Conservation (phyloP, 371 early-diverging fungal genomes). For the Saksenaea vasiformis region DNA sequence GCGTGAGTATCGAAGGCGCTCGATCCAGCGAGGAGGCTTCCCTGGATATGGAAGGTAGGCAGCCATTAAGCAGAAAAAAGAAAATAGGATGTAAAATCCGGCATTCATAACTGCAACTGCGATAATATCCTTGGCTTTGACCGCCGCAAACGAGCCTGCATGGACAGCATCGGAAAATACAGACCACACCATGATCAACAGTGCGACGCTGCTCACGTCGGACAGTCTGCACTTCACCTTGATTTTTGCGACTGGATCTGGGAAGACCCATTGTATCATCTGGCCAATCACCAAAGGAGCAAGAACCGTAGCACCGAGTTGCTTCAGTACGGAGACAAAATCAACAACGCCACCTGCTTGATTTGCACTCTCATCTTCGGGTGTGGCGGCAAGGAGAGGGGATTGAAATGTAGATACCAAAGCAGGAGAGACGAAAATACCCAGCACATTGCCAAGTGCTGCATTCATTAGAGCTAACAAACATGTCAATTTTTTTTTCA, state of each 20-base stretch:
- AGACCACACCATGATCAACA: constrained; percentile 74
- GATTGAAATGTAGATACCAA: constrained; percentile 42
- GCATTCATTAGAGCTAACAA: constrained; percentile 63
- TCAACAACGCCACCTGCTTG: constrained; percentile 46
- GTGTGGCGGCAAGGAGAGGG: constrained; percentile 40
- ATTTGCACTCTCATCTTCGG: constrained; percentile 41
- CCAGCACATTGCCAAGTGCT: constrained; percentile 73
- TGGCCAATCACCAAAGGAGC: constrained; percentile 70
- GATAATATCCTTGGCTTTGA: constrained; percentile 57
- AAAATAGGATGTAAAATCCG: constrained; percentile 50
- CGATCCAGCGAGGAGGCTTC: constrained; percentile 22
- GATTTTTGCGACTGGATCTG: constrained; percentile 51
- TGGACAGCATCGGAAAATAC: constrained; percentile 76
- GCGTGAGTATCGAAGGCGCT: constrained; percentile 43
- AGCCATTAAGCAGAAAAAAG: constrained; percentile 38
- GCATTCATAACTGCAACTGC: constrained; percentile 59
- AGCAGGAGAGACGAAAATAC: constrained; percentile 75
- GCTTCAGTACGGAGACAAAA: constrained; percentile 57
- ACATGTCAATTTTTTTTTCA: not conserved
- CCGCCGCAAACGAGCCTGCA: constrained; percentile 53
- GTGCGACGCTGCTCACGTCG: constrained; percentile 58
- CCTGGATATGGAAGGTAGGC: constrained; percentile 37
- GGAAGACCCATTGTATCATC: constrained; percentile 59
- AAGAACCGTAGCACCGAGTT: constrained; percentile 66
- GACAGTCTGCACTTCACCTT: constrained; percentile 57